Evolutionary conservation across 1,284 basidiomycete species (phyloP).

Genomic region (Boletus semigastroideus): DNA sequence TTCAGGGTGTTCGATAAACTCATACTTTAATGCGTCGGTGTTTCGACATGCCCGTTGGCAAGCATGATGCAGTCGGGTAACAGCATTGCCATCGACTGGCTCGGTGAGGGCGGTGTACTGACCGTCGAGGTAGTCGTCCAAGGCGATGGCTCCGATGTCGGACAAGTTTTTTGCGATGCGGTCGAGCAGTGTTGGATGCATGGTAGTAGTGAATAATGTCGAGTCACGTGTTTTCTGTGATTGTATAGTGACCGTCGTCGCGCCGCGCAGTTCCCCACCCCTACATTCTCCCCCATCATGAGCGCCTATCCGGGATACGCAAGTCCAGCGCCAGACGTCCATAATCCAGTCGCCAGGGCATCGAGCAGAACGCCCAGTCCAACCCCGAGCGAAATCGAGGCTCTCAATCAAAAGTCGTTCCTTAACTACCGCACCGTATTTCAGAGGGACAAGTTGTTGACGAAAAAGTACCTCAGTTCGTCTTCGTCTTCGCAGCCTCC

Average conservation of each 20-base stretch:
- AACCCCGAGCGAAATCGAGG: constrained; percentile 55
- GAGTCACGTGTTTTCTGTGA: constrained; percentile 1
- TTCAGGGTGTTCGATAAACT: constrained; percentile 41
- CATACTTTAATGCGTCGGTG: constrained; percentile 40
- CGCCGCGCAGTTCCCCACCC: too few relatives aligned
- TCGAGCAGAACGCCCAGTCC: constrained; percentile 52
- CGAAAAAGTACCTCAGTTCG: constrained; percentile 41
- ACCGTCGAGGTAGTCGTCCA: constrained; percentile 24
- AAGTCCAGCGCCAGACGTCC: not conserved
- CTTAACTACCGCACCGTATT: constrained; percentile 44
- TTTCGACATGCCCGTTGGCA: constrained; percentile 44
- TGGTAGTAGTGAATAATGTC: not conserved
- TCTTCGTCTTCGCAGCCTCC: constrained; percentile 2
- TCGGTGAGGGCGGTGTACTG: not conserved
- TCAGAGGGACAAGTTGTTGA: constrained; percentile 31
- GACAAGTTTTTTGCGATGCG: constrained; percentile 17
- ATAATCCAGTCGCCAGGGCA: constrained; percentile 15
- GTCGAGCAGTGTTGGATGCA: constrained; percentile 2
- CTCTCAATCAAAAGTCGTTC: constrained; percentile 40
- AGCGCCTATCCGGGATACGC: constrained; percentile 19
- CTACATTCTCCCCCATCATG: constrained; percentile 13
- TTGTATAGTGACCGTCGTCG: too few relatives aligned
- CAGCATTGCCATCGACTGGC: constrained; percentile 14
- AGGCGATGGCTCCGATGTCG: constrained; percentile 22
- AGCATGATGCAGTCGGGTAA: constrained; percentile 42